Percentiles rank a stretch among this genome's conserved stretches.
Conservation (phyloP, 1,284 basidiomycete species). For the Gymnopus androsaceus region DNA sequence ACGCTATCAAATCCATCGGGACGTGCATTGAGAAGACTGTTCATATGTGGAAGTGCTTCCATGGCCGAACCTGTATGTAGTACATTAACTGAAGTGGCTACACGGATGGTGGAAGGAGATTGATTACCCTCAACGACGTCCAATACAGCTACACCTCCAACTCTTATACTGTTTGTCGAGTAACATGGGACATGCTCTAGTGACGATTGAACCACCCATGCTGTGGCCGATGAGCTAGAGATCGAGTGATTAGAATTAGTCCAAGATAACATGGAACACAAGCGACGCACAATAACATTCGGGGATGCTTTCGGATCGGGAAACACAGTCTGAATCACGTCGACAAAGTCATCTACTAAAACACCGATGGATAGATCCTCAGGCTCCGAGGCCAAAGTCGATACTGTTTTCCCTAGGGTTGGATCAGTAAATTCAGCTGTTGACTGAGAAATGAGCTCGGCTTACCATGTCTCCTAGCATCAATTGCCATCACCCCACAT, state of each 20-base stretch:
- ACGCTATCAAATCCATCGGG: slow-evolving; percentile 83
- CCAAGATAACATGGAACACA: not conserved
- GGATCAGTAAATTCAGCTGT: slow-evolving; percentile 2
- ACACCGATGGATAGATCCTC: slow-evolving; percentile 76
- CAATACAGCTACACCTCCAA: slow-evolving; percentile 85
- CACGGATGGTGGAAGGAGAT: not conserved
- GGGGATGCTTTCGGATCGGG: slow-evolving; percentile 66
- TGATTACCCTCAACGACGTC: slow-evolving; percentile 91
- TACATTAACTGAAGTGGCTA: not conserved
- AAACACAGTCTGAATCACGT: slow-evolving; percentile 69
- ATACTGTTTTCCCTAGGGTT: slow-evolving; percentile 58
- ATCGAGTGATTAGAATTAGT: not conserved
- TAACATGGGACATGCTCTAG: slow-evolving; percentile 67
- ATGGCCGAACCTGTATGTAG: slow-evolving; percentile 79
- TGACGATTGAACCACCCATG: slow-evolving; percentile 90
- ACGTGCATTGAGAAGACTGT: slow-evolving; percentile 80
- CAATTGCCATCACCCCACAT: slow-evolving; percentile 82
- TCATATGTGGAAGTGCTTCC: slow-evolving; percentile 91
- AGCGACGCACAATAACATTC: slow-evolving; percentile 64
- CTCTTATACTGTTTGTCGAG: slow-evolving; percentile 66
- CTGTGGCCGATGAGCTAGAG: slow-evolving; percentile 83
- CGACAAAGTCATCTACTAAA: slow-evolving; percentile 72
- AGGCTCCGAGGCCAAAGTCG: slow-evolving; percentile 39
- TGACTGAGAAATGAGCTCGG: slow-evolving; percentile 6
- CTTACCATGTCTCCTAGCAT: slow-evolving; percentile 89